A percentile compares a stretch with the other conserved stretches of the same genome.
phyloP scores from a whole-genome alignment of 129 eudicot genomes.

The Arctium minus region DNA sequence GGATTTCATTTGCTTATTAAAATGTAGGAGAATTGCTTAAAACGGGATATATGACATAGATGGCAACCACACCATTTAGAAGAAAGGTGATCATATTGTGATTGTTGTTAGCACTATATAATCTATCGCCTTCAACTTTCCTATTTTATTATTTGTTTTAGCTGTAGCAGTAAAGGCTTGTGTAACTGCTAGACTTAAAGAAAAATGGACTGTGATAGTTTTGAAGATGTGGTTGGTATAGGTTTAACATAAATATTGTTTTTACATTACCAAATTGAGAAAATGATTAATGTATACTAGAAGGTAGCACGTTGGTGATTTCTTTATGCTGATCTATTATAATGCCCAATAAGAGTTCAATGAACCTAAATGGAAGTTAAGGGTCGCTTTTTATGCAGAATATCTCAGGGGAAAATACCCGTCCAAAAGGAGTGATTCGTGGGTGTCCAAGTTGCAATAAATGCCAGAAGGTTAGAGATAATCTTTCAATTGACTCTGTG shows the following conservation, averaged over 20 bases:
- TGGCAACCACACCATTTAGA: background rate
- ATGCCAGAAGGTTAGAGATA: constrained; percentile 53
- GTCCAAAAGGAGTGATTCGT: constrained; percentile 75
- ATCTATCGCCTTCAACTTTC: too few relatives aligned
- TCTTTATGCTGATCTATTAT: background rate
- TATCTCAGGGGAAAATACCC: constrained; percentile 26
- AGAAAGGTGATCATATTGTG: background rate
- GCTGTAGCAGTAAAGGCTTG: background rate
- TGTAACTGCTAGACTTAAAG: background rate
- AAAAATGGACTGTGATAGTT: background rate
- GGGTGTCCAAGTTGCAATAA: constrained; percentile 56
- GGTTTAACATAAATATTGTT: background rate
- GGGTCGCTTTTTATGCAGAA: constrained; percentile 32
- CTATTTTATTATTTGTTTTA: background rate
- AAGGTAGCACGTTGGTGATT: background rate
- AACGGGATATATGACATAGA: background rate
- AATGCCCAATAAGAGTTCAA: background rate
- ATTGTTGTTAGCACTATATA: background rate
- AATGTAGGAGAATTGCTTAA: background rate
- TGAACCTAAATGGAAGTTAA: background rate
- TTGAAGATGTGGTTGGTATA: background rate
- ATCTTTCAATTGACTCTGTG: background rate
- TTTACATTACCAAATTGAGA: background rate
- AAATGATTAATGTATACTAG: background rate
- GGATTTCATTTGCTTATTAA: background rate